Evolutionary conservation across 371 early-diverging fungal genomes (phyloP).

Genomic region (Apophysomyces elegans): DNA sequence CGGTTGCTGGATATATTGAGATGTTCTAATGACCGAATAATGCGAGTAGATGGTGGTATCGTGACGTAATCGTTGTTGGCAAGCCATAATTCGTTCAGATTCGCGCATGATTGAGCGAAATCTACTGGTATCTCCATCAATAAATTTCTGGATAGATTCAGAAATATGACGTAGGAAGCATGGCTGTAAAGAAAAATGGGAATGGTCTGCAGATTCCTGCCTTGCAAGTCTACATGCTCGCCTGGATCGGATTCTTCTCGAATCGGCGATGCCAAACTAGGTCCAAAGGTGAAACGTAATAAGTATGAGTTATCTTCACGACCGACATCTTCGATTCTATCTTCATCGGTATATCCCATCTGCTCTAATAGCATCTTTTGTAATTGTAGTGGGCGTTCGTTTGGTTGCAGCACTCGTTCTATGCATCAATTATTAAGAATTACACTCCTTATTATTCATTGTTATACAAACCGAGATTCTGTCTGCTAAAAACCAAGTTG

Average conservation of each 20-base stretch:
- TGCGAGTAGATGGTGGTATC: constrained; percentile 67
- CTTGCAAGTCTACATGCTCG: constrained; percentile 69
- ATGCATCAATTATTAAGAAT: constrained; percentile 1
- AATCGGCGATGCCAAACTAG: constrained; percentile 58
- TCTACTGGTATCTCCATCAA: constrained; percentile 75
- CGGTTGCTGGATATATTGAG: constrained; percentile 84
- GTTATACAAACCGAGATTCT: constrained; percentile 55
- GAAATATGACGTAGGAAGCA: constrained; percentile 65
- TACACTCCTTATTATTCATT: background rate
- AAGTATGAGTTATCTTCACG: constrained; percentile 86
- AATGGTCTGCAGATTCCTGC: constrained; percentile 72
- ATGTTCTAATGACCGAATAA: constrained; percentile 60
- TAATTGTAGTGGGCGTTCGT: constrained; percentile 76
- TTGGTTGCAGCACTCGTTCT: constrained; percentile 68
- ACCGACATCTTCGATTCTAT: constrained; percentile 76
- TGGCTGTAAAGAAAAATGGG: constrained; percentile 77
- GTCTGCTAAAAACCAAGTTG: constrained; percentile 65
- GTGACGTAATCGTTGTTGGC: constrained; percentile 68
- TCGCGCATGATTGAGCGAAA: constrained; percentile 74
- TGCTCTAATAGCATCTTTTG: constrained; percentile 71
- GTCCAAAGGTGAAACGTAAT: constrained; percentile 77
- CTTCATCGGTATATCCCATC: constrained; percentile 80
- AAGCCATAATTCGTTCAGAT: constrained; percentile 69
- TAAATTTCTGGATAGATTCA: constrained; percentile 78
- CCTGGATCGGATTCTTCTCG: constrained; percentile 46